phyloP scores from a whole-genome alignment of 2,329 filamentous ascomycete species.

The Eutypa lata region DNA sequence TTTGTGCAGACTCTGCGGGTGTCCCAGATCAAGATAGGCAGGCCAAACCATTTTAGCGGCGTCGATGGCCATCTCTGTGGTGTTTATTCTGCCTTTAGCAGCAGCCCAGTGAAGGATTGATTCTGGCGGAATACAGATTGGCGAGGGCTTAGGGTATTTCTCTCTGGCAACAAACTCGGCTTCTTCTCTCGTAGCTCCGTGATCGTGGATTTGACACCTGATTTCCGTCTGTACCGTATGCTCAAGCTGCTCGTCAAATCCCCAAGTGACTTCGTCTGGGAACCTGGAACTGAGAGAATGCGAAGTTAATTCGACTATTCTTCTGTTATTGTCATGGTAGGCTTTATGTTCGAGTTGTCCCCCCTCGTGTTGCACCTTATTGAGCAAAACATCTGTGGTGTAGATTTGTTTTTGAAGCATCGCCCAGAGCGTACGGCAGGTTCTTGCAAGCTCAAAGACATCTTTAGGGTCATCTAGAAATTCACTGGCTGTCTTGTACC shows the following conservation, averaged over 20 bases:
- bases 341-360: not conserved
- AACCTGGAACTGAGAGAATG: too few relatives aligned
- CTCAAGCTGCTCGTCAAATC: not conserved
- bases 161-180: too few relatives aligned
- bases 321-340: too few relatives aligned
- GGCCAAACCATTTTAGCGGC: not conserved
- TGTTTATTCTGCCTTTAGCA: not conserved
- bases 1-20: not conserved
- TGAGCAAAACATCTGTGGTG: not conserved
- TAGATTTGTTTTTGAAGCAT: not conserved
- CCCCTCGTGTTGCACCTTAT: not conserved
- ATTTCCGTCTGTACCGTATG: not conserved
- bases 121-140: not conserved
- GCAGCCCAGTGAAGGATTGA: not conserved
- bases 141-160: not conserved
- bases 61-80: not conserved
- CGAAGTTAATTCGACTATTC: too few relatives aligned
- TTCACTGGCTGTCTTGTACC: not conserved
- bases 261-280: not conserved
- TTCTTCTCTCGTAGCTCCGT: not conserved
- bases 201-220: too few relatives aligned
- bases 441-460: not conserved
- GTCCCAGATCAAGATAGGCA: not conserved
- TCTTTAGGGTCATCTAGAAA: not conserved
- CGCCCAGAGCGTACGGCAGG: not conserved